Evolutionary conservation across 768 basidiomycete genomes (phyloP), one percentile per base, ranked within the genome.

Genomic region (Mycena belliarum): DNA sequence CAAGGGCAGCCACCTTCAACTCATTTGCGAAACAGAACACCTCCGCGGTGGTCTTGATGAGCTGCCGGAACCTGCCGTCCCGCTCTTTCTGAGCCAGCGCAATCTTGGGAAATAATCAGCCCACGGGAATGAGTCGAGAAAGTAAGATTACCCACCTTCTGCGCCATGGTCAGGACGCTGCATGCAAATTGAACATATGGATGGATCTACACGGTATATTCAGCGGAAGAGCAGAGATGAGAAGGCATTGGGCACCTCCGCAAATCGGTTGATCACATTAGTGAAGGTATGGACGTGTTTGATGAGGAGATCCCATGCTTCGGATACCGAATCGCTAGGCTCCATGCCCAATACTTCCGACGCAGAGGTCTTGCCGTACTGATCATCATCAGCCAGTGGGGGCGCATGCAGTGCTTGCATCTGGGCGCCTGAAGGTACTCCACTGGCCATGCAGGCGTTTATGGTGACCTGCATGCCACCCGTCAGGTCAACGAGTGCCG

Each of bases 131-230:
- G 42, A 41, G 29, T 21, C 45, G 25, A 6, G 26, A 24, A 21
- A 23, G 18, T 2, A 1, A 32, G 9, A n/a, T 49, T n/a, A n/a
- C n/a, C n/a, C n/a, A 59, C 57, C 51, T 33, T 52, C n/a, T 53
- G 40, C 11, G 47, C 52, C 46, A 59, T 49, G 14, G 42, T 53
- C 23, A 59, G 26, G 14, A 59, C 47, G 40, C 46, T 49, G 40
- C 28, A 49, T 21, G 57, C 57, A 24, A 52, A 26, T 45, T 59
- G 52, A 1, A 45, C 57, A 18, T 49, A 59, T 4, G 57, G 57
- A 18, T 53, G 51, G 8, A 59, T 53, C 57, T 59, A 35, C 2
- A 28, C 43, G 20, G 11, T 4, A 14, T 4, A 15, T 21, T 52
- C 3, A 43, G 41, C 25, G 2, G 33, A 16, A 21, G 29, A 43